phyloP scores from a whole-genome alignment of 2,329 filamentous ascomycete species.

The Septoria petroselini region DNA sequence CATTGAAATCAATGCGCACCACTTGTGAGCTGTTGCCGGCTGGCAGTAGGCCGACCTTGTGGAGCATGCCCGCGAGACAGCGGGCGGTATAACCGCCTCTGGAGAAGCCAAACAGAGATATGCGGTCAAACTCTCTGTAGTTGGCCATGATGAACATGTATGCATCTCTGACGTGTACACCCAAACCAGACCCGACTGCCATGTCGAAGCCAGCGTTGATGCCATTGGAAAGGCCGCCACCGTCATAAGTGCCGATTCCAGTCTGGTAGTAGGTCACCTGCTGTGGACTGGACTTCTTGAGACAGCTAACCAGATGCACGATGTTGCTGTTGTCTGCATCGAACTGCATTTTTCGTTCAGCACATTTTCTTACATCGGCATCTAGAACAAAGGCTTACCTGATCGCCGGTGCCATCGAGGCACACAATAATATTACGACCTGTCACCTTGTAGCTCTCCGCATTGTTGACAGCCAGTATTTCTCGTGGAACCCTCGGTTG shows the following conservation, averaged over 20 bases:
- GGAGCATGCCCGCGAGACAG: constrained; percentile 48
- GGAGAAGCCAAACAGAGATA: constrained; percentile 24
- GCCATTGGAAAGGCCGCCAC: constrained; percentile 41
- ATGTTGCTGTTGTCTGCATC: constrained; percentile 48
- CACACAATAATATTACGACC: constrained; percentile 42
- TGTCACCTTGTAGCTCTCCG: constrained; percentile 18
- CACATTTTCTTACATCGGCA: background rate
- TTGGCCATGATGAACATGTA: constrained; percentile 46
- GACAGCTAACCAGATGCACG: constrained; percentile 44
- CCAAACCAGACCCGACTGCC: constrained; percentile 46
- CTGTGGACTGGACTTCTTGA: constrained; percentile 44
- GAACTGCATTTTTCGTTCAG: constrained; percentile 31
- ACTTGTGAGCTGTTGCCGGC: constrained; percentile 40
- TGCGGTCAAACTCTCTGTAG: constrained; percentile 28
- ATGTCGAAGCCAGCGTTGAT: constrained; percentile 44
- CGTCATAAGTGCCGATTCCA: constrained; percentile 48
- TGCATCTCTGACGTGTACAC: constrained; percentile 38
- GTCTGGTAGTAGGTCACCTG: constrained; percentile 46
- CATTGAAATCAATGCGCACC: background rate
- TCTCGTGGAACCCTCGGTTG: constrained; percentile 29
- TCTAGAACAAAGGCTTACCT: constrained; percentile 18
- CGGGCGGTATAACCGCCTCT: constrained; percentile 49
- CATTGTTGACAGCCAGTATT: constrained; percentile 35
- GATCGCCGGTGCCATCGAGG: constrained; percentile 48
- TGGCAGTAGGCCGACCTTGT: constrained; percentile 43